Evolutionary conservation across 805 yeast genomes (phyloP).

Genomic region (Metschnikowia colocasiae): DNA sequence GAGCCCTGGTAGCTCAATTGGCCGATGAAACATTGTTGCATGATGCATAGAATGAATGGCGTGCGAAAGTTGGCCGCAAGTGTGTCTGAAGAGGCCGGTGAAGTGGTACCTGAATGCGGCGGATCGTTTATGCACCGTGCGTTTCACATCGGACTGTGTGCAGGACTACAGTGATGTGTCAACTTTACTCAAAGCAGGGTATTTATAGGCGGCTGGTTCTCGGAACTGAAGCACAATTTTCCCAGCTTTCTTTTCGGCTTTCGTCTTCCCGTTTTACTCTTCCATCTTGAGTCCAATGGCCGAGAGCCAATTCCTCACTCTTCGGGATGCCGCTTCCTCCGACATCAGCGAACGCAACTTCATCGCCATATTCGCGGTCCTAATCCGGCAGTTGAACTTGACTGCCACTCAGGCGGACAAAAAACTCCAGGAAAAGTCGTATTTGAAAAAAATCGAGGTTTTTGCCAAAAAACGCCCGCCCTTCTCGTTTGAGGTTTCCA

Average conservation of each 20-base stretch:
- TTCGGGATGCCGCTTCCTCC: conserved; percentile 5
- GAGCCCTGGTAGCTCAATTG: not conserved
- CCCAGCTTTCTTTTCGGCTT: not conserved
- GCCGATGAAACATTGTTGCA: not conserved
- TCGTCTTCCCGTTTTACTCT: not conserved
- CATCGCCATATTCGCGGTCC: conserved; percentile 54
- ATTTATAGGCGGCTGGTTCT: not conserved
- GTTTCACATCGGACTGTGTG: conserved; percentile 1
- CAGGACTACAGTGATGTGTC: not conserved
- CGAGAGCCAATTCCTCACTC: not conserved
- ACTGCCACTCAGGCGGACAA: conserved; percentile 8
- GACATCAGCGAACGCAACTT: conserved; percentile 51
- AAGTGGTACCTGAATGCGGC: not conserved
- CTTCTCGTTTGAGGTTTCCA: conserved; percentile 49
- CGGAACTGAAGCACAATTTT: not conserved
- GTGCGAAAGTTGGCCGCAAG: not conserved
- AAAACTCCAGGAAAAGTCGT: not conserved
- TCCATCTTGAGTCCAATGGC: not conserved
- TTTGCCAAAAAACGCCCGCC: conserved; percentile 35
- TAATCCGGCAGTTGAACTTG: conserved; percentile 39
- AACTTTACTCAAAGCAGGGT: not conserved
- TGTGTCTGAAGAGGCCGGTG: not conserved
- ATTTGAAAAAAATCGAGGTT: not conserved
- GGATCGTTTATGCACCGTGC: not conserved
- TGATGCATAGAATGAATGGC: not conserved